Base-by-base conservation (phyloP, 345 rosid genomes). In the Limnanthes douglasii region DNA sequence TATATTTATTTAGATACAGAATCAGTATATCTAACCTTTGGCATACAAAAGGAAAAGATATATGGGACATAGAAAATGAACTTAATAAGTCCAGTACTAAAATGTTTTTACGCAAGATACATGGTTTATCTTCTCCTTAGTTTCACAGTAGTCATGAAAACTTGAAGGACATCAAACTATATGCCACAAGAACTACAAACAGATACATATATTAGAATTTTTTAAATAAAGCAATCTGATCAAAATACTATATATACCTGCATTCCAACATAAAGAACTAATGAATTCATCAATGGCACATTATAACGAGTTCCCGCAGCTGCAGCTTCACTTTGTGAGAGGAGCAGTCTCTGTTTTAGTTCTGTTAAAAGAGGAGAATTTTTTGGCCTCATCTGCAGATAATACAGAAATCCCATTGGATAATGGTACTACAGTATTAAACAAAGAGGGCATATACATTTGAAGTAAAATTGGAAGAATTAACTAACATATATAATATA, bases 201-300 rank as follows among this genome's bases (percentile, higher is more conserved):
- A n/a, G n/a, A n/a, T n/a, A n/a, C n/a, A n/a, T n/a, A n/a, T n/a
- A n/a, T n/a, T n/a, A n/a, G n/a, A n/a, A n/a, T n/a, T n/a, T n/a
- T n/a, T n/a, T n/a, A n/a, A n/a, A n/a, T n/a, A n/a, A 26, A 11
- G 9, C 5, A 38, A 11, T 21, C 10, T 28, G 6, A 15, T 13
- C 6, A 8, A 31, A 2, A 19, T n/a, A 15, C 4, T 12, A 13
- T 12, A 9, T 4, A 25, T 63, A 92, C 99, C 96, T 92, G 99
- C 94, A 92, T 81, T 51, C 99, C 99, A 9, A 84, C 72, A 62
- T 92, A 92, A 40, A 92, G 86, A 54, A 92, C 96, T 34, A 92
- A 86, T 31, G 99, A 92, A 59, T 92, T 92, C 40, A 92, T 81
- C 61, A 92, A 62, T 6, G 93, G 83, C 28, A 78, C 93, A 31